Evolutionary conservation across 202 grass and related monocot species (phyloP).

Genomic region (Elaeis oleifera): DNA sequence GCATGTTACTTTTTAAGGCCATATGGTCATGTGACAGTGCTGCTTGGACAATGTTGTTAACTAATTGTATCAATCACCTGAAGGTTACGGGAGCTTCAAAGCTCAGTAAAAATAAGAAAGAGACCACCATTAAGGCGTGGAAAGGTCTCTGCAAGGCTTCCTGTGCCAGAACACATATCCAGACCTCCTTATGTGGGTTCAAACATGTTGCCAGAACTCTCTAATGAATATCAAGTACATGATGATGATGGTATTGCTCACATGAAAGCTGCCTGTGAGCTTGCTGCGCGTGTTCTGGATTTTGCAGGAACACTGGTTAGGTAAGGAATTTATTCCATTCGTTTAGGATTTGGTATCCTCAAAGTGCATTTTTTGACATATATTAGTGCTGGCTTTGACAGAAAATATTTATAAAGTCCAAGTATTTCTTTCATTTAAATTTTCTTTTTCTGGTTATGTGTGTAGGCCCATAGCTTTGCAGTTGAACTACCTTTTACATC

Average conservation of each 20-base stretch:
- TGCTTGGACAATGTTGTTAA: not conserved
- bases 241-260: constrained; percentile 53
- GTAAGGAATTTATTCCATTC: constrained; percentile 16
- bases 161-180: constrained; percentile 62
- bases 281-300: constrained; percentile 58
- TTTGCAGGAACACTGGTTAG: constrained; percentile 76
- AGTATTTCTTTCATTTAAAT: too few relatives aligned
- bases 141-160: constrained; percentile 49
- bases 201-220: constrained; percentile 48
- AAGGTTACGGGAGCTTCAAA: constrained; percentile 51
- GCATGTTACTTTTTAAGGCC: too few relatives aligned
- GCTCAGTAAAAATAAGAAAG: constrained; percentile 47
- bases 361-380: too few relatives aligned
- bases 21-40: too few relatives aligned
- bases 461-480: too few relatives aligned
- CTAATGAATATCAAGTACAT: constrained; percentile 37
- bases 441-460: too few relatives aligned
- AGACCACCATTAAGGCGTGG: constrained; percentile 61
- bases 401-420: too few relatives aligned
- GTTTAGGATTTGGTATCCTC: too few relatives aligned
- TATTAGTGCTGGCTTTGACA: too few relatives aligned
- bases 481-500: too few relatives aligned
- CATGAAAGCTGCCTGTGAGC: constrained; percentile 78
- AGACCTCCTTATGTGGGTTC: constrained; percentile 71
- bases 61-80: constrained; percentile 15